phyloP scores from a whole-genome alignment of 495 filamentous ascomycete genomes.

The Penicillium waksmanii region DNA sequence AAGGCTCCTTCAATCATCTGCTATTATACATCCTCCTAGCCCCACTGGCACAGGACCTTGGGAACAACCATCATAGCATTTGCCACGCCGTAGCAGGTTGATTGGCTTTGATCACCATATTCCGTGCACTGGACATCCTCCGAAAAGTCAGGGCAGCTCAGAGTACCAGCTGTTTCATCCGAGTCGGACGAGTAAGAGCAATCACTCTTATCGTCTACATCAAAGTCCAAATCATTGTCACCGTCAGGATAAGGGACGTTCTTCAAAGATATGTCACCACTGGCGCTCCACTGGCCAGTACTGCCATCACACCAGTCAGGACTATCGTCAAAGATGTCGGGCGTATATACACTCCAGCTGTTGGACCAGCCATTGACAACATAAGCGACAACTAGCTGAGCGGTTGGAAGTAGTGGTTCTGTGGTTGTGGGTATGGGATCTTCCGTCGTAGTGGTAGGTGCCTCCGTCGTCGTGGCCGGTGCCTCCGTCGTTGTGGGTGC shows the following conservation, averaged over 20 bases:
- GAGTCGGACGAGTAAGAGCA: slow-evolving; percentile 8
- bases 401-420: background rate
- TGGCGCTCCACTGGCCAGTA: background rate
- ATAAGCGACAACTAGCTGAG: slow-evolving; percentile 1
- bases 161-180: slow-evolving; percentile 1
- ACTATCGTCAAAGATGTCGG: background rate
- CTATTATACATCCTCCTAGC: background rate
- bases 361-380: background rate
- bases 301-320: background rate
- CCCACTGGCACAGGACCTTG: slow-evolving; percentile 4
- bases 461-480: background rate
- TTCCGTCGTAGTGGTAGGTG: background rate
- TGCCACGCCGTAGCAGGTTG: background rate
- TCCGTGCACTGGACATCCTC: slow-evolving; percentile 2
- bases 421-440: background rate
- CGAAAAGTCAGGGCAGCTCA: slow-evolving; percentile 8
- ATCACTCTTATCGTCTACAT: background rate
- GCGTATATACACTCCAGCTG: background rate
- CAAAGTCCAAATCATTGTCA: slow-evolving; percentile 1
- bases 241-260: slow-evolving; percentile 6
- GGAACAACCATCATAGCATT: slow-evolving; percentile 2
- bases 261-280: slow-evolving; percentile 4
- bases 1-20: background rate
- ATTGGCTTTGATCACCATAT: background rate
- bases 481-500: background rate